A percentile compares a stretch with the other conserved stretches of the same genome.
These are phyloP conservation scores for Xylaria sp. DNA, from an alignment of 2,329 filamentous ascomycete genomes.

Conservation along the genomic window DNA sequence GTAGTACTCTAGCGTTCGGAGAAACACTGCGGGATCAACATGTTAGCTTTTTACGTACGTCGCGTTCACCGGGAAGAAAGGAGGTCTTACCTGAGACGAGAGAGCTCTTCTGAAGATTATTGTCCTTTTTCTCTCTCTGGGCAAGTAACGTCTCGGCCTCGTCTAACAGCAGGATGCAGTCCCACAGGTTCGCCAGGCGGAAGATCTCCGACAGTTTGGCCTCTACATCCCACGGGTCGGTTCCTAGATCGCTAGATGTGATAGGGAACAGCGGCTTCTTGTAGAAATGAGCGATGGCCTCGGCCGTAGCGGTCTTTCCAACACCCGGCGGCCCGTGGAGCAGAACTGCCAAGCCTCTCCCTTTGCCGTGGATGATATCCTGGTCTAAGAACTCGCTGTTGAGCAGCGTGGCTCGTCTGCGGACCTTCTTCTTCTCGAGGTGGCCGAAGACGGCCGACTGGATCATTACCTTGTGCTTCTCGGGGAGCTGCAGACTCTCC, in stretches of 20 bases:
- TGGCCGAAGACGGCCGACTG: conserved; percentile 39
- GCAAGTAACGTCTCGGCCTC: conserved; percentile 41
- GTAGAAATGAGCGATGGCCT: conserved; percentile 37
- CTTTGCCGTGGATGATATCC: conserved; percentile 38
- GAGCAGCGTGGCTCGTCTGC: conserved; percentile 35
- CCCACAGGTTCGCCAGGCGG: conserved; percentile 38
- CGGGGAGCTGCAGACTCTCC: conserved; percentile 37
- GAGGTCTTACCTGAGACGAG: conserved; percentile 46
- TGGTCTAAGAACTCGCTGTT: conserved; percentile 37
- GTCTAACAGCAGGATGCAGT: conserved; percentile 40
- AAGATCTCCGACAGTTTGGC: conserved; percentile 36
- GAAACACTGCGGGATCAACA: conserved; percentile 28
- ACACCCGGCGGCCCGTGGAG: conserved; percentile 39
- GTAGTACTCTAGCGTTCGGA: conserved; percentile 40
- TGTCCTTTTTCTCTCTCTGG: conserved; percentile 39
- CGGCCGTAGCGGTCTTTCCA: conserved; percentile 39
- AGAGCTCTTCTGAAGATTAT: conserved; percentile 46
- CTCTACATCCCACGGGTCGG: conserved; percentile 41
- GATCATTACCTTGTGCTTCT: conserved; percentile 39
- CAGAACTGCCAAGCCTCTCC: conserved; percentile 35
- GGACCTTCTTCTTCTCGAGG: conserved; percentile 40
- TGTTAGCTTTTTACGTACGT: conserved; percentile 5
- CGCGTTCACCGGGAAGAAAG: no score
- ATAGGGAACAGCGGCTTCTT: conserved; percentile 39
- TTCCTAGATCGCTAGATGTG: conserved; percentile 38